Evolutionary conservation across 805 yeast genomes (phyloP), one percentile per base, ranked within the genome.

Genomic region (Yueomyces sp.): DNA sequence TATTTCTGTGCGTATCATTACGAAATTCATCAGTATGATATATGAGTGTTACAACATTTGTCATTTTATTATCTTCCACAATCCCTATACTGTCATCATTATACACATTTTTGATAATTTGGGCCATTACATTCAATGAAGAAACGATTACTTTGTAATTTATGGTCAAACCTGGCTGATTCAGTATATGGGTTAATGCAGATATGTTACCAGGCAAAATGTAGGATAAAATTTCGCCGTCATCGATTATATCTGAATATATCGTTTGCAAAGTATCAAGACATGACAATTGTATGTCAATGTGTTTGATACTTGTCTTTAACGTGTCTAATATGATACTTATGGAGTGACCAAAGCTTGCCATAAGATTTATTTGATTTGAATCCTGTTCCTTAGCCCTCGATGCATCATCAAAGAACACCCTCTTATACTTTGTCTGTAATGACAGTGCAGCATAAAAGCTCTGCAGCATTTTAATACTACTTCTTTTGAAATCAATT

Each of bases 181-280:
- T 43, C 0, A 71, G 44, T 4, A 70, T 46, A 44, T 69, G 74
- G 2, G 70, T 59, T 37, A 73, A 49, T 0, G 61, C 49, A 0
- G 79, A 74, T 0, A 74, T 69, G 37, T 63, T 71, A 3, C 79
- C 79, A 0, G 80, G 80, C 26, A 74, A 52, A 41, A 74, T 65
- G 49, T 67, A 64, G 0, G 78, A 72, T 3, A 74, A 42, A 2
- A 67, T 52, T 45, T 74, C 79, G 9, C 77, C 78, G 52, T 73
- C 71, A 26, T 60, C 41, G 38, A 64, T 57, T 3, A 69, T 39
- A 5, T 60, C 48, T 28, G 52, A 54, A 46, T 66, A 73, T 1
- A 72, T 44, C 0, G 55, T 47, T 1, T 50, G 42, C 12, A 76
- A 50, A 0, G 72, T 50, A 2, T 56, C 52, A 28, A 75, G 45